phyloP scores from a whole-genome alignment of 257 asterid genomes.

The Fraxinus americana region DNA sequence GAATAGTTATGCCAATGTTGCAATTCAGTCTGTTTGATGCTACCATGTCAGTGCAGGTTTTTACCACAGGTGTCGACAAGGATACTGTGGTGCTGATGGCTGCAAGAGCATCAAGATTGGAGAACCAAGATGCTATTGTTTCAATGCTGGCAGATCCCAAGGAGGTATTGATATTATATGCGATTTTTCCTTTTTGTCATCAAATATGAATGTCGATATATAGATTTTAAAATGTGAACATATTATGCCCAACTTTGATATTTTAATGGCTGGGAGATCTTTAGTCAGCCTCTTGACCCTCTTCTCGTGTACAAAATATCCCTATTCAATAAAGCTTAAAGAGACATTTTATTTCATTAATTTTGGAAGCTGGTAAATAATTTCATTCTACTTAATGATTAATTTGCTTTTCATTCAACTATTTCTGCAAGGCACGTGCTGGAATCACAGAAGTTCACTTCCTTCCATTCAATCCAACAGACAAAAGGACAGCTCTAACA shows the following conservation, averaged over 20 bases:
- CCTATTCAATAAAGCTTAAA: neutral
- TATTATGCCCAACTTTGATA: neutral
- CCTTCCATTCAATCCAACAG: conserved; percentile 78
- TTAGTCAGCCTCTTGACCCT: neutral
- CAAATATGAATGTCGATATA: no score
- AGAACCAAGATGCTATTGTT: conserved; percentile 75
- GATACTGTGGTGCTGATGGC: conserved; percentile 61
- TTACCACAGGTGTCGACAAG: conserved; percentile 47
- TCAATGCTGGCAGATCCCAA: conserved; percentile 66
- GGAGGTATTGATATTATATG: conserved; percentile 44
- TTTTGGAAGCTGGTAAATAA: neutral
- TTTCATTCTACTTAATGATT: neutral
- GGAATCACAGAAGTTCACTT: conserved; percentile 34
- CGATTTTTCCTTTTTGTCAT: neutral
- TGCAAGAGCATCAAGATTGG: conserved; percentile 69
- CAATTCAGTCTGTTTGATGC: no score
- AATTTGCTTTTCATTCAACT: neutral
- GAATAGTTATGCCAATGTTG: no score
- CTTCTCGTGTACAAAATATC: neutral
- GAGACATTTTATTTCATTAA: neutral
- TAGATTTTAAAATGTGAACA: no score
- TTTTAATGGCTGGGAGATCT: no score
- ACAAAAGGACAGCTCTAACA: conserved; percentile 70
- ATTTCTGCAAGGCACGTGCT: conserved; percentile 51
- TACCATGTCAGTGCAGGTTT: conserved; percentile 37